Evolutionary conservation across 2,329 filamentous ascomycete species (phyloP).

Genomic region (Epichloe hybrida): DNA sequence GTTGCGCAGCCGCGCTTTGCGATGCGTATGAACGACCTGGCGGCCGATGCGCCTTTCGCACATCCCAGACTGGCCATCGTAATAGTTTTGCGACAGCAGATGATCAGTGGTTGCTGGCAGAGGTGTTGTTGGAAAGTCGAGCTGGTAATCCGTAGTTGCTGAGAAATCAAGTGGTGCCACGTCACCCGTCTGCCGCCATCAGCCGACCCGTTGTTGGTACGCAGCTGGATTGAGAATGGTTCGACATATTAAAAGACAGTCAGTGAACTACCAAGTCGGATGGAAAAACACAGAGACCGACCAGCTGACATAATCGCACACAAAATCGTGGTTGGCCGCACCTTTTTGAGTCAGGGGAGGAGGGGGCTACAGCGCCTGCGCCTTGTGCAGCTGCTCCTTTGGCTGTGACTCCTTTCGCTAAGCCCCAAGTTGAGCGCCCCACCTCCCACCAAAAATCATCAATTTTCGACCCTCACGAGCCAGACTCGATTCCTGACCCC

Average conservation of each 20-base stretch:
- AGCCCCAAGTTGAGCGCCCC: constrained; percentile 25
- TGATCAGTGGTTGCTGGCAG: neutral
- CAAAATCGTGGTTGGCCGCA: neutral
- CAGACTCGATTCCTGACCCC: constrained; percentile 21
- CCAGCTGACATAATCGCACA: constrained; percentile 7
- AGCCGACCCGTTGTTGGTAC: neutral
- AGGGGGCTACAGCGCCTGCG: neutral
- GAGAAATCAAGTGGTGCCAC: constrained; percentile 6
- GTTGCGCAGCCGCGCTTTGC: constrained; percentile 22
- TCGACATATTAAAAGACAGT: no score
- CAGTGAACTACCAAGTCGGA: no score
- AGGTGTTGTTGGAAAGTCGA: neutral
- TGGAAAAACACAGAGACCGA: constrained; percentile 1
- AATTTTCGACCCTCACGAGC: constrained; percentile 23
- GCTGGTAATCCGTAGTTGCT: neutral
- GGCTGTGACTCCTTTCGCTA: constrained; percentile 15
- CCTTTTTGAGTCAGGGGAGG: neutral
- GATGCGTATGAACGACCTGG: constrained; percentile 28
- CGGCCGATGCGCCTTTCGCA: constrained; percentile 23
- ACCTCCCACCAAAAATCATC: constrained; percentile 30
- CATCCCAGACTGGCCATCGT: constrained; percentile 23
- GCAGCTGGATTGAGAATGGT: no score
- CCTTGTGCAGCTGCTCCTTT: neutral
- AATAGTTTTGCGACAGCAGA: neutral
- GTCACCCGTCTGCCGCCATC: neutral